Evolutionary conservation across 75 land plant species (phyloP).

Genomic region (Selaginella tamariscina): DNA sequence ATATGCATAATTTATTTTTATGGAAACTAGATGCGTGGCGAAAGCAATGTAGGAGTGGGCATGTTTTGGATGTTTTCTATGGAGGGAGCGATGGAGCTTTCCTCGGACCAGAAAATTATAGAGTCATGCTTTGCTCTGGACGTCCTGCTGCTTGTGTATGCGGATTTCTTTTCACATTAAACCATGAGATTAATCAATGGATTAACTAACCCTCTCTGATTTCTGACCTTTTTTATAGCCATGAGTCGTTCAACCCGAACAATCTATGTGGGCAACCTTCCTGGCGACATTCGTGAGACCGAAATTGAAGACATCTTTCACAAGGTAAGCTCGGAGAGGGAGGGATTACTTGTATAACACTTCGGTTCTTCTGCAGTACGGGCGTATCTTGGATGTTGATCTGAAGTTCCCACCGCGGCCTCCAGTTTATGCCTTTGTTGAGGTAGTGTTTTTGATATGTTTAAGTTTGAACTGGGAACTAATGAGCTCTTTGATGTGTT

Average conservation of each 20-base stretch:
- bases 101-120: not conserved
- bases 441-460: not conserved
- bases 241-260: slow-evolving; percentile 46
- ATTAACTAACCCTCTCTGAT: not conserved
- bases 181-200: too few relatives aligned
- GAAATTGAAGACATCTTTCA: slow-evolving; percentile 70
- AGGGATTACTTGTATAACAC: slow-evolving; percentile 10
- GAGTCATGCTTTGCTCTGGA: not conserved
- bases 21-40: slow-evolving; percentile 4
- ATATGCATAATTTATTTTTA: too few relatives aligned
- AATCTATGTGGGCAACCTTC: slow-evolving; percentile 66
- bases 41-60: slow-evolving; percentile 1
- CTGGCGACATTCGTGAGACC: slow-evolving; percentile 59
- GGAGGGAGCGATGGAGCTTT: slow-evolving; percentile 4
- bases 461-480: too few relatives aligned
- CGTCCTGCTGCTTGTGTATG: not conserved
- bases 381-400: slow-evolving; percentile 51
- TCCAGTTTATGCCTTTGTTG: slow-evolving; percentile 38
- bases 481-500: not conserved
- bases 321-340: slow-evolving; percentile 53
- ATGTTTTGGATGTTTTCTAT: not conserved
- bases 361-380: slow-evolving; percentile 40
- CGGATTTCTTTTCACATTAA: not conserved
- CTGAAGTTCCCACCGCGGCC: slow-evolving; percentile 67
- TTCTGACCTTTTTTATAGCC: not conserved